Base-by-base conservation (phyloP, 352 stramenopile genomes). In the Phytophthora lateralis region DNA sequence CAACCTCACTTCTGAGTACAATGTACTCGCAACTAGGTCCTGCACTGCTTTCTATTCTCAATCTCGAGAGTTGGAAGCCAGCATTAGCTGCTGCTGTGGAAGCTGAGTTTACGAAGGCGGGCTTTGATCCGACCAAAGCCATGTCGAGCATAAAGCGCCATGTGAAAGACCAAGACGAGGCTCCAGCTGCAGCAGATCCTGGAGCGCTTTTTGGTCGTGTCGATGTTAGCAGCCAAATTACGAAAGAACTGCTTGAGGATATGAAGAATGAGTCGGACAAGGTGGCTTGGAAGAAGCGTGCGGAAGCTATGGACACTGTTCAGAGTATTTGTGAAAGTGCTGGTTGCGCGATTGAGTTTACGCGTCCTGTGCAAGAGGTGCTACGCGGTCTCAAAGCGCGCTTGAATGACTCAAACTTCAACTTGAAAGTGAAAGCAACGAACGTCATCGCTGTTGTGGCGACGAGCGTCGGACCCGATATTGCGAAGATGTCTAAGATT, bases 201-300 rank as follows among this genome's bases (percentile, higher is more conserved):
- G 74, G 77, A 12, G 76, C 74, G 27, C 58, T 93, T 2, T 94
- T 96, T 55, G 88, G 85, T 11, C 79, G 88, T 38, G 69, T 83
- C 9, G 88, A 96, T 54, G 78, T 95, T 18, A 93, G 85, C 39
- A 69, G 56, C 20, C 85, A 95, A 39, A 79, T 96, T 26, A 95
- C 88, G 17, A 96, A 94, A 52, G 85, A 96, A 8, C 58, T 96
- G n/a, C 75, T 96, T 41, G 85, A 80, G 1, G 75, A 91, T 37
- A 90, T 96, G 76, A 90, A 93, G 38, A 92, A 85, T 27, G 88
- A 95, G 65, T 79, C 90, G 2, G 85, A 94, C 55, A 95, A 92
- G 39, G 76, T 78, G 3, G 86, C 85, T 0, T 96, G 86, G 88
- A 95, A 96, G 53, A 94, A 94, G 52, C 80, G 88, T 15, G 53